A percentile compares a stretch with the other conserved stretches of the same genome.
Conservation (phyloP, 176 grass and related monocot genomes). For the Oryza meridionalis region DNA sequence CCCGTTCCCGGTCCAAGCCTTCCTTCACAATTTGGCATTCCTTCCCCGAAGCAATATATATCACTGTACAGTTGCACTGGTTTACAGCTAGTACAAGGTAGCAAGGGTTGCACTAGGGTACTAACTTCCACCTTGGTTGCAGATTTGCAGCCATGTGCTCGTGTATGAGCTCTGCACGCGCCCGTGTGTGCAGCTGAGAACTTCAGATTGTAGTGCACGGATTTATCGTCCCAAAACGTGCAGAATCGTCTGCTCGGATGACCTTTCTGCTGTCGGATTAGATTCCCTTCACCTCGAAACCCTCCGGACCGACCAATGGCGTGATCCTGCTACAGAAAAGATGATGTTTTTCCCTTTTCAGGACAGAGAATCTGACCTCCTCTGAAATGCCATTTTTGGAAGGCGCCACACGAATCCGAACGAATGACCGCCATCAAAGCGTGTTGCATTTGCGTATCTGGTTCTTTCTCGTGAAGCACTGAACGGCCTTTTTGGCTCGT, state of each 20-base stretch:
- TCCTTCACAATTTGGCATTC: background rate
- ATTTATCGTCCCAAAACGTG: background rate
- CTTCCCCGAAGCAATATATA: background rate
- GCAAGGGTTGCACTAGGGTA: background rate
- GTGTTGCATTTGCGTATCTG: too few species aligned
- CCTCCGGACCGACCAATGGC: background rate
- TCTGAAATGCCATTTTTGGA: constrained; percentile 12
- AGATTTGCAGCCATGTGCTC: too few species aligned
- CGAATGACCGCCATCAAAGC: background rate
- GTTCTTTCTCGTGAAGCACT: too few species aligned
- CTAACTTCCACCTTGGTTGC: too few species aligned
- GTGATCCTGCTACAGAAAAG: constrained; percentile 22
- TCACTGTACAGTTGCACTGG: background rate
- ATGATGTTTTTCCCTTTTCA: background rate
- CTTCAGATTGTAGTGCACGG: background rate
- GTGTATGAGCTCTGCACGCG: background rate
- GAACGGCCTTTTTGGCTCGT: background rate
- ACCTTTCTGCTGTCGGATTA: constrained; percentile 24
- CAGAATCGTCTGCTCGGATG: background rate
- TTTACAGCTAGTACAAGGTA: background rate
- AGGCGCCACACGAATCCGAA: background rate
- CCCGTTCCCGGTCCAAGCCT: background rate
- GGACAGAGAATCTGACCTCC: constrained; percentile 15
- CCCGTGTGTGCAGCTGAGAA: background rate
- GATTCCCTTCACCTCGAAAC: constrained; percentile 15